These are phyloP conservation scores for Paratinospora sagittata DNA, from an alignment of 164 flowering plant genomes.

Conservation along the genomic window DNA sequence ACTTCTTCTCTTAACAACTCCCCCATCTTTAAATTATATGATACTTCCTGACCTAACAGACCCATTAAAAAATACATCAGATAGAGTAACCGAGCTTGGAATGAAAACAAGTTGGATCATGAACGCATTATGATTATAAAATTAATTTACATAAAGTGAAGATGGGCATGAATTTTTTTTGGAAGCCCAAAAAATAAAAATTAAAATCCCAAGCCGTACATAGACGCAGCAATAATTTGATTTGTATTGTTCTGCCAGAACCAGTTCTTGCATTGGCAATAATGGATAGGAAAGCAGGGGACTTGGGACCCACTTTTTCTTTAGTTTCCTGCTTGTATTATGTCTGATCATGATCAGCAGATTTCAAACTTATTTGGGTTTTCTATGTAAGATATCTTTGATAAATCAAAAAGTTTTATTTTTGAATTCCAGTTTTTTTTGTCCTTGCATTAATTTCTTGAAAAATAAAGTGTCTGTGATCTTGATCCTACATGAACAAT, in stretches of 20 bases:
- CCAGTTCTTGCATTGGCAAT: not conserved
- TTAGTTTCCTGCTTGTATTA: not conserved
- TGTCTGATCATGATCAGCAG: not conserved
- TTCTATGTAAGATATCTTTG: not conserved
- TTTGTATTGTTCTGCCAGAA: not conserved
- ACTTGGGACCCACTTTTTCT: not conserved
- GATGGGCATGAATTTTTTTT: too few species aligned
- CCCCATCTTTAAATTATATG: too few species aligned
- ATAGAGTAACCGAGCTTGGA: too few species aligned
- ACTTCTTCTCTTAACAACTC: too few species aligned
- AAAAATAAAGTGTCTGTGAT: not conserved
- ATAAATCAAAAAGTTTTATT: not conserved
- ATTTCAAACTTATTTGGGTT: not conserved
- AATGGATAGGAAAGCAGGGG: not conserved
- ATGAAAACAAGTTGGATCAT: too few species aligned
- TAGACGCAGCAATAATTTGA: not conserved
- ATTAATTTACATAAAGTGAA: too few species aligned
- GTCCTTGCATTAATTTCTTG: not conserved
- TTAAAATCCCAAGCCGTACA: not conserved
- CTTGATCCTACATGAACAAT: not conserved
- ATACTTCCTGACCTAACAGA: too few species aligned
- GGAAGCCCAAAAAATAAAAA: too few species aligned
- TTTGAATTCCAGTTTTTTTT: not conserved
- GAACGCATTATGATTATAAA: too few species aligned
- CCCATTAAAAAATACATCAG: too few species aligned